A percentile compares a stretch with the other conserved stretches of the same genome.
Evolutionary conservation across 768 basidiomycete species (phyloP).

Genomic region (Trametes cinnabarina): DNA sequence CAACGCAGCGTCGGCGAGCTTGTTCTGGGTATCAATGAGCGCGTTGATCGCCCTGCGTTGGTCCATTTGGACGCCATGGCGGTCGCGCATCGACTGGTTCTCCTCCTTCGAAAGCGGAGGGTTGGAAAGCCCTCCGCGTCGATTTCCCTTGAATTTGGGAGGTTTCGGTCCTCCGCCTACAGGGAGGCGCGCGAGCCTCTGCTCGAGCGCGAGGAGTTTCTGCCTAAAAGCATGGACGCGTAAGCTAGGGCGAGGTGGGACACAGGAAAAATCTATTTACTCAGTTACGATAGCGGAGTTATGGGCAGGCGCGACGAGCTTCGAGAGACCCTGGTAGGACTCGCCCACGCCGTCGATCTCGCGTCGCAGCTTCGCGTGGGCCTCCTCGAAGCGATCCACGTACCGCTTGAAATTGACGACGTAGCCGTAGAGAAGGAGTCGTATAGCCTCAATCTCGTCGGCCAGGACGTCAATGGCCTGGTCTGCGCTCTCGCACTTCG

Average conservation of each 20-base stretch:
- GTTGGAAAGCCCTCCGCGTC: neutral
- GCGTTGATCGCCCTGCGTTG: neutral
- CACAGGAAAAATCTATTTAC: neutral
- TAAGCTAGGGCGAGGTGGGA: neutral
- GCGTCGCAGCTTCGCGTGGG: neutral
- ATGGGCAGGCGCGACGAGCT: neutral
- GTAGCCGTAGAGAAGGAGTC: conserved; percentile 13
- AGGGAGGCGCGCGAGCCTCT: neutral
- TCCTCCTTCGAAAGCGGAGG: neutral
- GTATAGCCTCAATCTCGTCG: conserved; percentile 14
- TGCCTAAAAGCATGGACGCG: neutral
- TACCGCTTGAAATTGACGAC: conserved; percentile 7
- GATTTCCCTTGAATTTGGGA: neutral
- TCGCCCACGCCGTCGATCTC: conserved; percentile 1
- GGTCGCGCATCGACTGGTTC: neutral
- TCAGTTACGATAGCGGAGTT: neutral
- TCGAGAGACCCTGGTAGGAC: neutral
- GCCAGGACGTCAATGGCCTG: conserved; percentile 12
- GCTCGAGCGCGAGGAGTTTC: neutral
- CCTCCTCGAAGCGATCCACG: conserved; percentile 11
- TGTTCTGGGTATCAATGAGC: neutral
- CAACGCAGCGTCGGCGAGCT: neutral
- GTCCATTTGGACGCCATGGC: neutral
- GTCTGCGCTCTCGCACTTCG: conserved; percentile 8
- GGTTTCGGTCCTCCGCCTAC: neutral